A percentile compares a stretch with the other conserved stretches of the same genome.
Evolutionary conservation across 2,329 filamentous ascomycete genomes (phyloP).

Genomic region (Arthroderma sp.): DNA sequence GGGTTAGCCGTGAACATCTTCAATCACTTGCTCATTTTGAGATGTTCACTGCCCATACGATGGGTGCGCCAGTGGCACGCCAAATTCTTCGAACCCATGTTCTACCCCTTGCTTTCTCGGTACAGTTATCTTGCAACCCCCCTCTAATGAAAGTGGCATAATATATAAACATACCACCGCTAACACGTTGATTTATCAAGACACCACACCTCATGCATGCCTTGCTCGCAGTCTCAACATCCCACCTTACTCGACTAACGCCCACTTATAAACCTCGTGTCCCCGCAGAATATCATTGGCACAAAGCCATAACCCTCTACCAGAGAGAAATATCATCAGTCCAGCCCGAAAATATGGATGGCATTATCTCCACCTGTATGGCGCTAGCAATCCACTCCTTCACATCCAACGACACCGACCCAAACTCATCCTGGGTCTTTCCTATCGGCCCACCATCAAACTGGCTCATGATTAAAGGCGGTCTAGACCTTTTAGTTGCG

Average conservation of each 20-base stretch:
- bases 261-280: slow-evolving; percentile 14
- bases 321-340: slow-evolving; percentile 19
- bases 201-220: slow-evolving; percentile 27
- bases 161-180: no score
- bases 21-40: slow-evolving; percentile 17
- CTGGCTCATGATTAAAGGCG: slow-evolving; percentile 25
- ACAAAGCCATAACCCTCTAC: slow-evolving; percentile 24
- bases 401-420: slow-evolving; percentile 18
- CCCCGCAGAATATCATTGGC: slow-evolving; percentile 26
- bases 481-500: slow-evolving; percentile 20
- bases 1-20: slow-evolving; percentile 14
- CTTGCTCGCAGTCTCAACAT: slow-evolving; percentile 20
- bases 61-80: slow-evolving; percentile 6
- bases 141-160: background rate
- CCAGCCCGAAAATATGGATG: slow-evolving; percentile 23
- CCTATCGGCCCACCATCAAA: slow-evolving; percentile 19
- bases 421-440: slow-evolving; percentile 24
- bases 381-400: slow-evolving; percentile 26
- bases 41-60: slow-evolving; percentile 10
- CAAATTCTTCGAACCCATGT: slow-evolving; percentile 15
- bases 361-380: slow-evolving; percentile 25
- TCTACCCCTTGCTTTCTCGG: slow-evolving; percentile 20
- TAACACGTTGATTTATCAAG: slow-evolving; percentile 9
- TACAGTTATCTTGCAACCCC: slow-evolving; percentile 7
- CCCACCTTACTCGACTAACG: slow-evolving; percentile 19